Evolutionary conservation across 2,329 filamentous ascomycete genomes (phyloP).

Genomic region (Basipetospora chlamydospora): DNA sequence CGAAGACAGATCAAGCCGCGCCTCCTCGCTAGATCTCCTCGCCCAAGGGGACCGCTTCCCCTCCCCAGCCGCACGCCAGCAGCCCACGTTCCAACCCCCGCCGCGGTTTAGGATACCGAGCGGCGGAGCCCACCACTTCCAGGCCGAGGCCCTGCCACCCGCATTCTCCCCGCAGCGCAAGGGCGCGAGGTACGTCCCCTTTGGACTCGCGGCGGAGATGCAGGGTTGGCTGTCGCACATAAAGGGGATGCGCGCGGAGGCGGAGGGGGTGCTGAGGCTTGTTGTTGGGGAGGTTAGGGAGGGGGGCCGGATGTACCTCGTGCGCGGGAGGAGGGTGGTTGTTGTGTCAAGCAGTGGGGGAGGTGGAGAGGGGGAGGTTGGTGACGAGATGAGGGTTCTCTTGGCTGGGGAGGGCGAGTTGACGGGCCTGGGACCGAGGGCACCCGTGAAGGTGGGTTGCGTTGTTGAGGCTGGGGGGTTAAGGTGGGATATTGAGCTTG

Average conservation of each 20-base stretch:
- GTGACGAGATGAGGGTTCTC: slow-evolving; percentile 3
- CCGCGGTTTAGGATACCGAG: slow-evolving; percentile 1
- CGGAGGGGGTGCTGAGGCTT: not conserved
- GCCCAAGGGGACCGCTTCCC: too few species aligned
- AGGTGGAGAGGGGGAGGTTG: not conserved
- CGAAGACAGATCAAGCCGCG: too few species aligned
- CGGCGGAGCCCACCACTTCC: not conserved
- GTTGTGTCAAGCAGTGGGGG: not conserved
- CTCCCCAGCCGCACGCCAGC: not conserved
- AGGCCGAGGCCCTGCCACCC: slow-evolving; percentile 10
- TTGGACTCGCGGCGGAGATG: slow-evolving; percentile 23
- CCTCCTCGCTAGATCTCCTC: not conserved
- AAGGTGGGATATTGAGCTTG: slow-evolving; percentile 2
- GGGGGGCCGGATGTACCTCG: slow-evolving; percentile 3
- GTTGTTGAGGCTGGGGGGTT: not conserved
- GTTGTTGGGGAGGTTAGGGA: slow-evolving; percentile 2
- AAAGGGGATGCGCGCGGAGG: slow-evolving; percentile 1
- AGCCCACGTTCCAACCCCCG: slow-evolving; percentile 1
- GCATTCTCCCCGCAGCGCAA: slow-evolving; percentile 21
- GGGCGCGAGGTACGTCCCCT: slow-evolving; percentile 19
- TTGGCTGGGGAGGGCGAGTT: slow-evolving; percentile 3
- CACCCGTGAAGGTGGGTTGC: not conserved
- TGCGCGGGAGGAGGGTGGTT: not conserved
- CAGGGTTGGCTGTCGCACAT: slow-evolving; percentile 27
- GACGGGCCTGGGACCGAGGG: not conserved